phyloP scores from a whole-genome alignment of 129 eudicot genomes.

The Glebionis coronaria region DNA sequence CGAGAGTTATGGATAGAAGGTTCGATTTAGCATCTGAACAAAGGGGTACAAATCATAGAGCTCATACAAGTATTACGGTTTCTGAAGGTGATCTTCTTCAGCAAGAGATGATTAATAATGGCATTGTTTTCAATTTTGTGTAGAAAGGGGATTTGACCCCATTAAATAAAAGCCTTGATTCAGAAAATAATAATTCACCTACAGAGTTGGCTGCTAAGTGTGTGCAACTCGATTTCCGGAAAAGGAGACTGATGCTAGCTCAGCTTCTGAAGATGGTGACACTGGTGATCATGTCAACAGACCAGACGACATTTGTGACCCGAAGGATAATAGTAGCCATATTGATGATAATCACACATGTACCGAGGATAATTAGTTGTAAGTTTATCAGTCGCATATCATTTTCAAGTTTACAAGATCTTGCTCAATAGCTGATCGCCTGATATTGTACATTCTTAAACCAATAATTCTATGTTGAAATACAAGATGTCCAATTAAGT shows the following conservation, averaged over 20 bases:
- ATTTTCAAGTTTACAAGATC: too few relatives aligned
- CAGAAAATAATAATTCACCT: conserved; percentile 36
- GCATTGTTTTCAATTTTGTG: conserved; percentile 77
- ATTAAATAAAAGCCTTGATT: conserved; percentile 55
- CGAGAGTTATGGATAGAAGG: conserved; percentile 42
- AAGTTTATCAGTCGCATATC: background rate
- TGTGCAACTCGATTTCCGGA: conserved; percentile 59
- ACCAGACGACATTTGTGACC: too few relatives aligned
- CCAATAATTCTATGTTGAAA: too few relatives aligned
- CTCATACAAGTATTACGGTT: conserved; percentile 53
- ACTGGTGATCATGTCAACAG: conserved; percentile 14
- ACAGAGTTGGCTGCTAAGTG: conserved; percentile 58
- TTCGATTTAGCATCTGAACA: conserved; percentile 46
- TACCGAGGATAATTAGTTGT: conserved; percentile 3
- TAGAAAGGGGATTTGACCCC: conserved; percentile 62
- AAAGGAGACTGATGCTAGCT: conserved; percentile 60
- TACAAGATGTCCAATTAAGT: too few relatives aligned
- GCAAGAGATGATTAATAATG: conserved; percentile 61
- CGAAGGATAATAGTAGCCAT: conserved; percentile 11
- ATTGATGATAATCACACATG: background rate
- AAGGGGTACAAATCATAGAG: conserved; percentile 30
- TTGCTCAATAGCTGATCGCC: too few relatives aligned
- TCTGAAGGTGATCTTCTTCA: conserved; percentile 77
- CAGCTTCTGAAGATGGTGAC: conserved; percentile 56
- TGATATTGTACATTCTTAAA: too few relatives aligned